Percentiles rank a stretch among this genome's conserved stretches.
Evolutionary conservation across 2,329 filamentous ascomycete genomes (phyloP).

Genomic region (Penicillium sp.): DNA sequence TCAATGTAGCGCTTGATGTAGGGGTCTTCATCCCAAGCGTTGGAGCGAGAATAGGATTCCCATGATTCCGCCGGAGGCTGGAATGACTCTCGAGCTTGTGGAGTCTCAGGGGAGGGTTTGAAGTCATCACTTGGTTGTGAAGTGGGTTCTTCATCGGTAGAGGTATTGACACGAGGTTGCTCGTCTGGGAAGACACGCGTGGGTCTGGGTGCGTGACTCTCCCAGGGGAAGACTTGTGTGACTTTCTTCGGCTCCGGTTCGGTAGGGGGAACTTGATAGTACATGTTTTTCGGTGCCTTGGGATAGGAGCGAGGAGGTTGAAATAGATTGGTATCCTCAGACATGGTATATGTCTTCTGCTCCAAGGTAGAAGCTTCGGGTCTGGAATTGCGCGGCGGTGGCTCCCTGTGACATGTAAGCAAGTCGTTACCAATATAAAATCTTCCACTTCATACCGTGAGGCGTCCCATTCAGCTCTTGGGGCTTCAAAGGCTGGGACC

Average conservation of each 20-base stretch:
- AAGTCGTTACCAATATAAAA: not conserved
- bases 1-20: conserved; percentile 86
- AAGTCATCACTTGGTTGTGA: not conserved
- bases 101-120: not conserved
- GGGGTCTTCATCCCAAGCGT: conserved; percentile 89
- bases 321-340: conserved; percentile 66
- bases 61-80: conserved; percentile 51
- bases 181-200: conserved; percentile 46
- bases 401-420: conserved; percentile 47
- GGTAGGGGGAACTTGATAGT: conserved; percentile 66
- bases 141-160: not conserved
- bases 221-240: conserved; percentile 85
- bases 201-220: conserved; percentile 58
- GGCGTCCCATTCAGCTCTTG: conserved; percentile 57
- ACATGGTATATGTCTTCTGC: conserved; percentile 74
- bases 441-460: conserved; percentile 43
- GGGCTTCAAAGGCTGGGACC: conserved; percentile 51
- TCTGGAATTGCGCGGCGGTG: conserved; percentile 58
- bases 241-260: conserved; percentile 56
- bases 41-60: conserved; percentile 67
- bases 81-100: conserved; percentile 8
- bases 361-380: conserved; percentile 86
- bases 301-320: conserved; percentile 71
- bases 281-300: conserved; percentile 80
- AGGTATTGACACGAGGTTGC: conserved; percentile 10